Evolutionary conservation across 495 filamentous ascomycete genomes (phyloP).

Genomic region (Recurvomyces mirabilis): DNA sequence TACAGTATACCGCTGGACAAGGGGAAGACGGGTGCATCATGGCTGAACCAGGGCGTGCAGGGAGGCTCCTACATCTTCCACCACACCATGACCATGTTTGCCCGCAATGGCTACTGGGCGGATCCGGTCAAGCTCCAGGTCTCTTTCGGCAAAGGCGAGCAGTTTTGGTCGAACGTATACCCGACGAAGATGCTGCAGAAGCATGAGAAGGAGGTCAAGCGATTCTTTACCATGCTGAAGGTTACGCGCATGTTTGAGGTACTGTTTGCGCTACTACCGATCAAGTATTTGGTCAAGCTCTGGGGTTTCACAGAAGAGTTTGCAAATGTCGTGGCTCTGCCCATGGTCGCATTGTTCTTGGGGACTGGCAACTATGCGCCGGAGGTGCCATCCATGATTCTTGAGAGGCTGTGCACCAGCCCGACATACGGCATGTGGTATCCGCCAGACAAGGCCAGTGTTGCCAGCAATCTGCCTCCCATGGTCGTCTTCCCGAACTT

Average conservation of each 20-base stretch:
- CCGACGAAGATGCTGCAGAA: slow-evolving; percentile 55
- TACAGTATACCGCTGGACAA: slow-evolving; percentile 65
- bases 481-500: slow-evolving; percentile 79
- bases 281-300: slow-evolving; percentile 54
- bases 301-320: slow-evolving; percentile 69
- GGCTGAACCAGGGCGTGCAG: slow-evolving; percentile 81
- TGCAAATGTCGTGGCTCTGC: slow-evolving; percentile 57
- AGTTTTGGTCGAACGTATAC: slow-evolving; percentile 75
- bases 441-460: slow-evolving; percentile 48
- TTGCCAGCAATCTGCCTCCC: slow-evolving; percentile 55
- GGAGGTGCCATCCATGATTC: slow-evolving; percentile 60
- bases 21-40: slow-evolving; percentile 52
- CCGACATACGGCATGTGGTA: slow-evolving; percentile 71
- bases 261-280: slow-evolving; percentile 61
- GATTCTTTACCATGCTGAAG: slow-evolving; percentile 53
- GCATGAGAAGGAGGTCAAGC: slow-evolving; percentile 53
- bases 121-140: slow-evolving; percentile 67
- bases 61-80: slow-evolving; percentile 70
- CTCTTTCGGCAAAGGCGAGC: slow-evolving; percentile 64
- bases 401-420: slow-evolving; percentile 66
- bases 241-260: slow-evolving; percentile 60
- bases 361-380: slow-evolving; percentile 61
- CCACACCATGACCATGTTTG: slow-evolving; percentile 72
- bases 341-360: slow-evolving; percentile 68
- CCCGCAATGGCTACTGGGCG: slow-evolving; percentile 52